phyloP scores from a whole-genome alignment of 2,329 filamentous ascomycete species.

The Neonectria coccinea region DNA sequence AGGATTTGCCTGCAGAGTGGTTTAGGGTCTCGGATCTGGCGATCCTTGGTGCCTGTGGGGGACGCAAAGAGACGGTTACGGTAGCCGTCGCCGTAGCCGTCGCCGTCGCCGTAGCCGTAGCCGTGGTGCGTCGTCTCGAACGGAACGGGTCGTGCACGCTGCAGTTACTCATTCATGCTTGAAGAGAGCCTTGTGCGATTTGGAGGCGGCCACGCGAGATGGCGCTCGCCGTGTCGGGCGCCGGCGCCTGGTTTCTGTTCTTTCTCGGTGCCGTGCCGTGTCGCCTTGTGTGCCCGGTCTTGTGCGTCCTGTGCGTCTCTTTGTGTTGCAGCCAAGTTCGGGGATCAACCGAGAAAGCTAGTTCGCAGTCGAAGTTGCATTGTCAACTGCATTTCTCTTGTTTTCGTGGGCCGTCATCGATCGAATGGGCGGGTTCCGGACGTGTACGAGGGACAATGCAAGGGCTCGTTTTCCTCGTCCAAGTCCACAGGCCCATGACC shows the following conservation, averaged over 20 bases:
- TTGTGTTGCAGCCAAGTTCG: conserved; percentile 4
- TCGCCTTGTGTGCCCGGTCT: not conserved
- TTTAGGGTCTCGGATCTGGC: conserved; percentile 31
- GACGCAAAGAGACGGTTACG: conserved; percentile 12
- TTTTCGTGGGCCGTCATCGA: conserved; percentile 3
- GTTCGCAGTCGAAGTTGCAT: not conserved
- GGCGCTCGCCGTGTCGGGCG: not conserved
- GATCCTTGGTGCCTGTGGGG: conserved; percentile 21
- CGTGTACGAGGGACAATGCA: not conserved
- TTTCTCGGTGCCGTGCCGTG: not conserved
- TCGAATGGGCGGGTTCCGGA: not conserved
- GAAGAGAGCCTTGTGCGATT: conserved; percentile 32
- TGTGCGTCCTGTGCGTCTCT: not conserved
- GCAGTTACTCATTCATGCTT: conserved; percentile 15
- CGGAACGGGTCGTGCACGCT: too few species aligned
- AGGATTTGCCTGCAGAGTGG: conserved; percentile 8
- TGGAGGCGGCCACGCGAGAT: conserved; percentile 47
- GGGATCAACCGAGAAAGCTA: not conserved
- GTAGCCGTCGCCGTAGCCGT: not conserved
- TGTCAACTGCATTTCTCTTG: not conserved
- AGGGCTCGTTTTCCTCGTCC: not conserved
- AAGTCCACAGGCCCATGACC: too few species aligned
- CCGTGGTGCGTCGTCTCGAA: not conserved
- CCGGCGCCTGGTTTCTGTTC: not conserved
- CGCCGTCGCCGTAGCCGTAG: not conserved